Percentiles rank a stretch among this genome's conserved stretches.
phyloP scores from a whole-genome alignment of 352 stramenopile species.

The Peronospora tabacina region DNA sequence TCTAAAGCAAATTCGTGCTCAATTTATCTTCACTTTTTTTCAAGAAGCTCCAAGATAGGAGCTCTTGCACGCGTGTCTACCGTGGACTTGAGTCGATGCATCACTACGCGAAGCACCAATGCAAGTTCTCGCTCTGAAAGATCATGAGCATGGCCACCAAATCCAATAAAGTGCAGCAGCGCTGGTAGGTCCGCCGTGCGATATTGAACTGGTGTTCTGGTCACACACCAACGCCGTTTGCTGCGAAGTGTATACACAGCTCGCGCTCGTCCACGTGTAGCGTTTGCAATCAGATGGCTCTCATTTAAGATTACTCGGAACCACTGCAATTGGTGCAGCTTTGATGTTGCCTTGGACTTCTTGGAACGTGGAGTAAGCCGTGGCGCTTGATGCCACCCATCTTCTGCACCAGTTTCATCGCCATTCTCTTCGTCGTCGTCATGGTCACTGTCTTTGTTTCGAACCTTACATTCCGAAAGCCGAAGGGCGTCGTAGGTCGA shows the following conservation, averaged over 20 bases:
- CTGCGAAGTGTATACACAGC: conserved; percentile 61
- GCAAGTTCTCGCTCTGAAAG: conserved; percentile 57
- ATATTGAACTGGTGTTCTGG: conserved; percentile 88
- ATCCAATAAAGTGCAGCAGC: conserved; percentile 82
- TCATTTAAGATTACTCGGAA: conserved; percentile 86
- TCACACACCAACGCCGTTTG: conserved; percentile 80
- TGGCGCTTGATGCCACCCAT: conserved; percentile 28
- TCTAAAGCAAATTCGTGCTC: conserved; percentile 59
- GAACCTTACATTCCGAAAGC: conserved; percentile 60
- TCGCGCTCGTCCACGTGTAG: conserved; percentile 52
- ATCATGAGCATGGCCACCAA: conserved; percentile 46
- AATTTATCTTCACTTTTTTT: conserved; percentile 51
- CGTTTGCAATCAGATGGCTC: conserved; percentile 85
- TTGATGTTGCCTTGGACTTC: conserved; percentile 38
- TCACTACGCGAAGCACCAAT: conserved; percentile 69
- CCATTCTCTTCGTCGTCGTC: conserved; percentile 15
- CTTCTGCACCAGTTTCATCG: conserved; percentile 5
- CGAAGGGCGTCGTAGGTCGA: conserved; percentile 78
- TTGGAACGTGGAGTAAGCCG: conserved; percentile 24
- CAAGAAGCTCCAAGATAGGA: conserved; percentile 49
- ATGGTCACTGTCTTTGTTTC: conserved; percentile 21
- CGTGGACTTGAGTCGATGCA: conserved; percentile 79
- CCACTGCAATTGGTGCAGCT: conserved; percentile 76
- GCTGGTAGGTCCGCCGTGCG: conserved; percentile 74
- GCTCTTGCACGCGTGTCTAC: conserved; percentile 39